Conservation (phyloP, 2,329 filamentous ascomycete species). For the Cladobotryum mycophilum region DNA sequence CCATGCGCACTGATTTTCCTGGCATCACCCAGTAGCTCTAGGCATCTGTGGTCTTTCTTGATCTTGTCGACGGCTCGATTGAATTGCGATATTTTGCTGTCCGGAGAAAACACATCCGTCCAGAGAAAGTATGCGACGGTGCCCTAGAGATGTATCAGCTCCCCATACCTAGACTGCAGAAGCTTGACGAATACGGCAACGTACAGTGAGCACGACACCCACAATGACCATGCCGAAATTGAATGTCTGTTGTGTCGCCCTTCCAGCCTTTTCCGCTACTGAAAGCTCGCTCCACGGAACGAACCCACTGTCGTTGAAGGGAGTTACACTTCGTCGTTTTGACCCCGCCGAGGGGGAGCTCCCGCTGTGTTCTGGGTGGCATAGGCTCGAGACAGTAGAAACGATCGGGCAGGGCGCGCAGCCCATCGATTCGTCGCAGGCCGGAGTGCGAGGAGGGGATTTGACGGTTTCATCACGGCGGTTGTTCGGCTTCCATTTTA, state of each 20-base stretch:
- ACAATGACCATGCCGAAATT: conserved; percentile 74
- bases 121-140: conserved; percentile 75
- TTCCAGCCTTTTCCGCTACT: conserved; percentile 67
- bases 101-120: conserved; percentile 74
- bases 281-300: conserved; percentile 77
- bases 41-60: conserved; percentile 63
- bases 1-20: conserved; percentile 76
- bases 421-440: conserved; percentile 22
- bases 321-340: conserved; percentile 65
- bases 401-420: conserved; percentile 27
- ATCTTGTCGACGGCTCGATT: conserved; percentile 79
- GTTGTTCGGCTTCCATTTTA: conserved; percentile 30
- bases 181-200: conserved; percentile 1
- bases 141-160: conserved; percentile 41
- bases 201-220: conserved; percentile 70
- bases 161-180: not conserved
- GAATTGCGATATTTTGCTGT: conserved; percentile 82
- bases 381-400: conserved; percentile 44
- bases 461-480: conserved; percentile 42
- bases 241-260: conserved; percentile 84
- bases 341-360: conserved; percentile 30
- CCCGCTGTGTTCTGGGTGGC: conserved; percentile 50
- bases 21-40: conserved; percentile 66
- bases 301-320: conserved; percentile 78
- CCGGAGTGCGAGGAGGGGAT: conserved; percentile 31